Conservation (phyloP, 352 stramenopile species). For the Aphanomyces invadans region DNA sequence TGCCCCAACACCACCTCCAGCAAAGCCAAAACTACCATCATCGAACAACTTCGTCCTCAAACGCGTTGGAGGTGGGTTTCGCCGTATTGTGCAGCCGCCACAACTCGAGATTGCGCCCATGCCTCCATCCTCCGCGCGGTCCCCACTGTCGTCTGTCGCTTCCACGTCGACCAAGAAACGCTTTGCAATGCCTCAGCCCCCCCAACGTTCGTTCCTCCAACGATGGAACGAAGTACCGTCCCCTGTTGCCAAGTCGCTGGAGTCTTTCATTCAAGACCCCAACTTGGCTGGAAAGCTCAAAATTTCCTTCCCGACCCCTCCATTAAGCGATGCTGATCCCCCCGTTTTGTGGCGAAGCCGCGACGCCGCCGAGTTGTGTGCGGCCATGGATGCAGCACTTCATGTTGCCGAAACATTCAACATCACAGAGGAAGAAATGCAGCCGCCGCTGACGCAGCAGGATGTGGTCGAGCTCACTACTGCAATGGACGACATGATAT, state of each 20-base stretch:
- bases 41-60: constrained; percentile 6
- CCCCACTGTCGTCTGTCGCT: not conserved
- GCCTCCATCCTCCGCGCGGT: not conserved
- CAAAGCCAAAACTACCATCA: not conserved
- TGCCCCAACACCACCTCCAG: not conserved
- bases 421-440: not conserved
- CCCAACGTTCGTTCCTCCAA: not conserved
- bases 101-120: not conserved
- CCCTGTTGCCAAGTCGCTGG: constrained; percentile 8
- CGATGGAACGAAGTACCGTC: constrained; percentile 18
- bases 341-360: not conserved
- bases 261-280: constrained; percentile 21
- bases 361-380: not conserved
- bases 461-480: not conserved
- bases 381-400: not conserved
- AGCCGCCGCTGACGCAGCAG: not conserved
- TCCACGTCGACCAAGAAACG: not conserved
- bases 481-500: not conserved
- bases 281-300: constrained; percentile 24
- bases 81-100: constrained; percentile 7
- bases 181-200: not conserved
- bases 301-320: not conserved
- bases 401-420: not conserved
- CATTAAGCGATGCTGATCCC: not conserved
- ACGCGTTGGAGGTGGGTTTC: constrained; percentile 21